Percentiles rank a stretch among this genome's conserved stretches.
These are phyloP conservation scores for Lycium barbarum DNA, from an alignment of 257 asterid species.

Conservation along the genomic window DNA sequence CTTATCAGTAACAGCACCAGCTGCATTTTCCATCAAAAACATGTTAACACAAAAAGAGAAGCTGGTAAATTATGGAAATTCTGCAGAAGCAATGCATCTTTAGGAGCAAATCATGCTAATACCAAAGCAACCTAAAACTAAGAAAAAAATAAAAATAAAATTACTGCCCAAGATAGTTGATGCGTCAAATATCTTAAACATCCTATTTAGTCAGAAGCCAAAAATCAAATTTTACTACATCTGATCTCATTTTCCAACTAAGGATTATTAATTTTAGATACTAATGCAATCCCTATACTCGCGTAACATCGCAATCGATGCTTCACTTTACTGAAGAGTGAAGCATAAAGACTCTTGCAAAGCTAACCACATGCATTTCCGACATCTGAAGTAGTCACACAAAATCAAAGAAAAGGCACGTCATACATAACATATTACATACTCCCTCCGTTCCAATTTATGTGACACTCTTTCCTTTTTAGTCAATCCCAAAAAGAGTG, in stretches of 20 bases:
- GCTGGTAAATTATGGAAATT: neutral
- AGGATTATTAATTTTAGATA: neutral
- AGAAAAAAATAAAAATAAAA: neutral
- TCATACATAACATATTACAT: neutral
- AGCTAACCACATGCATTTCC: neutral
- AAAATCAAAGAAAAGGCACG: neutral
- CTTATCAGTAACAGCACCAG: conserved; percentile 61
- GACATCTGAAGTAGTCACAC: neutral
- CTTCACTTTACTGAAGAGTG: neutral
- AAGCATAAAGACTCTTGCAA: neutral
- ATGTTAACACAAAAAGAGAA: conserved; percentile 32
- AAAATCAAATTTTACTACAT: conserved; percentile 5
- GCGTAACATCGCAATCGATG: neutral
- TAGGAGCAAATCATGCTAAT: neutral
- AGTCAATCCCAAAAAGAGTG: too few relatives aligned
- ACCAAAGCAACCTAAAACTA: neutral
- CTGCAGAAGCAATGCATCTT: neutral
- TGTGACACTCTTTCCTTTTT: too few relatives aligned
- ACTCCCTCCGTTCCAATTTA: too few relatives aligned
- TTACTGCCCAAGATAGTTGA: neutral
- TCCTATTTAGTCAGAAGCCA: neutral
- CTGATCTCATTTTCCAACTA: neutral
- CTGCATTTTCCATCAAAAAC: conserved; percentile 49
- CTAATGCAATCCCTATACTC: neutral
- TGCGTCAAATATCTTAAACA: neutral